These are phyloP conservation scores for Pterothamnion heteromorphum DNA, from an alignment of 31 red algal species.

Conservation along the genomic window DNA sequence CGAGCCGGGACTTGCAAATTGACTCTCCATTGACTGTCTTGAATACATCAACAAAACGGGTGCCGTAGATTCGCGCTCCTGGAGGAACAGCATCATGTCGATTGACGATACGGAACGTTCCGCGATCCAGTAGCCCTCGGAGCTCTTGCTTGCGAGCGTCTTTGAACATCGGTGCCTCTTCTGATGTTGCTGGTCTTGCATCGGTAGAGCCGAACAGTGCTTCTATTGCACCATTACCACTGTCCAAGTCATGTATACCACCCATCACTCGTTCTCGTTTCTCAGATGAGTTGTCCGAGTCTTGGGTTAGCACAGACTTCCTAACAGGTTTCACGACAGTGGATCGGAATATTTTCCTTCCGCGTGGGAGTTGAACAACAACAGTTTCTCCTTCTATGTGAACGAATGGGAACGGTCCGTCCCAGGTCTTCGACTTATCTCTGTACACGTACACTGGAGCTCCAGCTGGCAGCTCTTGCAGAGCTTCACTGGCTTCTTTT, in stretches of 20 bases:
- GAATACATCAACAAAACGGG: slow-evolving; percentile 21
- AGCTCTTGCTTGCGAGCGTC: slow-evolving; percentile 19
- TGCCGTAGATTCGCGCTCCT: slow-evolving; percentile 37
- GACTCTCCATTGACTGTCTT: slow-evolving; percentile 31
- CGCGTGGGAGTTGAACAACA: not conserved
- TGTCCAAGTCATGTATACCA: not conserved
- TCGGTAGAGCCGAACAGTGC: not conserved
- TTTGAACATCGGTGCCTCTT: not conserved
- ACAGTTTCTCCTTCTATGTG: not conserved
- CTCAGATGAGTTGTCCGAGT: not conserved
- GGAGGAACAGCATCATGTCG: not conserved
- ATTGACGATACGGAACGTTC: not conserved
- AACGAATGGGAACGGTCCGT: slow-evolving; percentile 5
- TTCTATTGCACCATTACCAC: not conserved
- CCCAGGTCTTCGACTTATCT: not conserved
- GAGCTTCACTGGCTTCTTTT: not conserved
- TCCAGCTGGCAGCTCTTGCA: not conserved
- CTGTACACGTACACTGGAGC: not conserved
- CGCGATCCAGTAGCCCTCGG: not conserved
- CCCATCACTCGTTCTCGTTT: not conserved
- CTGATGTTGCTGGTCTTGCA: not conserved
- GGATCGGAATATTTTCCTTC: not conserved
- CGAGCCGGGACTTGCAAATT: slow-evolving; percentile 45
- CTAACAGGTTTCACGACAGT: slow-evolving; percentile 19
- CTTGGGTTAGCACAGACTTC: not conserved